Conservation (phyloP, 2,329 filamentous ascomycete genomes). For the Calonectria crousiana region DNA sequence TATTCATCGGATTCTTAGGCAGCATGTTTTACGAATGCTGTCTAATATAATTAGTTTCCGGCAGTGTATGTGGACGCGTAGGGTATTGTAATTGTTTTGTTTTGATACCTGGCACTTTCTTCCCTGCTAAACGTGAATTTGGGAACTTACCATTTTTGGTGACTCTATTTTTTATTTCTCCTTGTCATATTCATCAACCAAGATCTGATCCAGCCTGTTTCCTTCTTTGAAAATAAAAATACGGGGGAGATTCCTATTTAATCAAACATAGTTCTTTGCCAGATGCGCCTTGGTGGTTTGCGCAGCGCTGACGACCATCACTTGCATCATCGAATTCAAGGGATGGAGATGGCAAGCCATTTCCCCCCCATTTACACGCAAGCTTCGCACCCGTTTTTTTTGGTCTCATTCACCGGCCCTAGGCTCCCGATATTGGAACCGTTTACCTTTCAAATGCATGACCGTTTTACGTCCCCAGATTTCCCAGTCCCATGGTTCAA, state of each 20-base stretch:
- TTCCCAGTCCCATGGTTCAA: background rate
- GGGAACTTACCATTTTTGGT: background rate
- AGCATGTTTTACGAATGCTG: background rate
- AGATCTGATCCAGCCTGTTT: background rate
- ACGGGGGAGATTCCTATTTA: background rate
- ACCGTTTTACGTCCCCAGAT: background rate
- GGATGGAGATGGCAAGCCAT: background rate
- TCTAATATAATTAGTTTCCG: background rate
- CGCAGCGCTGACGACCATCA: background rate
- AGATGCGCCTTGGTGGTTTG: background rate
- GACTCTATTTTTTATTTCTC: background rate
- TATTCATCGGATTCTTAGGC: background rate
- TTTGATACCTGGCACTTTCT: background rate
- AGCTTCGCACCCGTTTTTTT: background rate
- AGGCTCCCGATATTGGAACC: constrained; percentile 3
- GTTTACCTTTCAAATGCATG: background rate
- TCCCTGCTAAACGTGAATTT: background rate
- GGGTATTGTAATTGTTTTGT: background rate
- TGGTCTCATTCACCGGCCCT: background rate
- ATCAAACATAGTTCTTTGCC: background rate
- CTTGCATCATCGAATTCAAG: background rate
- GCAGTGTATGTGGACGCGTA: background rate
- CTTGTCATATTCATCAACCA: background rate
- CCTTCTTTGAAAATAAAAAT: background rate
- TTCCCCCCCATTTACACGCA: background rate